Conservation (phyloP, 257 asterid species). For the Solanum etuberosum region DNA sequence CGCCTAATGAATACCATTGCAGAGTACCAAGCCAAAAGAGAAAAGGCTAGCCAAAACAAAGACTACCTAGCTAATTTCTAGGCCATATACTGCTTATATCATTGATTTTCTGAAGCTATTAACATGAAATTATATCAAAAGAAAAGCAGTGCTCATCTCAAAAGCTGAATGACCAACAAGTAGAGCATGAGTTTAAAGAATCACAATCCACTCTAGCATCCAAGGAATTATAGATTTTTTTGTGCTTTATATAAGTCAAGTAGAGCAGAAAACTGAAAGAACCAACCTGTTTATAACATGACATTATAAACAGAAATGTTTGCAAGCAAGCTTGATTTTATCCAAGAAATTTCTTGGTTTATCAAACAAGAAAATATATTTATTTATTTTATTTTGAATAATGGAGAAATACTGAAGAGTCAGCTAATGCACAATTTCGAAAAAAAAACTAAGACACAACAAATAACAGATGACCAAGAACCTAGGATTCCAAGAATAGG, state of each 20-base stretch:
- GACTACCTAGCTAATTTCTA: not conserved
- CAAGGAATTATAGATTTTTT: not conserved
- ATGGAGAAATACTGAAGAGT: not conserved
- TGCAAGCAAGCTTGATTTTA: not conserved
- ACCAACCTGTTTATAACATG: not conserved
- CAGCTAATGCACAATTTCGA: not conserved
- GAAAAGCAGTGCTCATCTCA: not conserved
- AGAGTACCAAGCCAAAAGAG: not conserved
- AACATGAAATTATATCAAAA: not conserved
- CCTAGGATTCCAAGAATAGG: not conserved
- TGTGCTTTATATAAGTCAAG: not conserved
- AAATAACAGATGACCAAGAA: not conserved
- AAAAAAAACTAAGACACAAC: not conserved
- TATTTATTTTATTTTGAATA: not conserved
- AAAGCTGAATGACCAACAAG: not conserved
- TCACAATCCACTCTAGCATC: not conserved
- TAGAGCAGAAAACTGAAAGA: not conserved
- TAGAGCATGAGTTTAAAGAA: not conserved
- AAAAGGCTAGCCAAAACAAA: not conserved
- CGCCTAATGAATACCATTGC: not conserved
- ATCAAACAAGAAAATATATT: not conserved
- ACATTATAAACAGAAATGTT: not conserved
- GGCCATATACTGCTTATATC: not conserved
- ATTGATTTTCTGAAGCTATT: not conserved
- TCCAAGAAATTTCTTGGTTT: not conserved